phyloP scores from a whole-genome alignment of 441 rosid species.

The Arabidopsis lyrata region DNA sequence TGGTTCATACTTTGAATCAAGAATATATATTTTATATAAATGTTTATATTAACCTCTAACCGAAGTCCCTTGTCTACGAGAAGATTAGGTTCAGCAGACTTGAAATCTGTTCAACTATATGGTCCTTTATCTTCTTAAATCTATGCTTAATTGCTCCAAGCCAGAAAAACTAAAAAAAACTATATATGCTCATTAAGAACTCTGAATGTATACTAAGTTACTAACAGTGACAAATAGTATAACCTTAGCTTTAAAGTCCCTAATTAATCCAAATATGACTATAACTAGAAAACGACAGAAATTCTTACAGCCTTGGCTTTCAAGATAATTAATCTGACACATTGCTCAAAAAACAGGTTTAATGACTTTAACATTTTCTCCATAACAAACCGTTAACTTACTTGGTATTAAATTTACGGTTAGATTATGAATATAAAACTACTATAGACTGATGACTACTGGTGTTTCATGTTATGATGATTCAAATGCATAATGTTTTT shows the following conservation, averaged over 20 bases:
- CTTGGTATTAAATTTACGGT: constrained; percentile 1
- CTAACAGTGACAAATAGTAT: not conserved
- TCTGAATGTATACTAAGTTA: not conserved
- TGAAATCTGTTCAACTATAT: constrained; percentile 6
- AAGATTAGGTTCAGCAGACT: constrained; percentile 25
- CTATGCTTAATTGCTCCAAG: not conserved
- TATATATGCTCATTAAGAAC: not conserved
- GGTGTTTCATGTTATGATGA: not conserved
- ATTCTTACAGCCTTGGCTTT: constrained; percentile 31
- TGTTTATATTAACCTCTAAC: not conserved
- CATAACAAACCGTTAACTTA: not conserved
- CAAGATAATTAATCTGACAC: constrained; percentile 31
- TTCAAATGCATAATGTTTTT: constrained; percentile 14
- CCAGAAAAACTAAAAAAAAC: not conserved
- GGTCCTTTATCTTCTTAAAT: not conserved
- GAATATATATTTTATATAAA: no score
- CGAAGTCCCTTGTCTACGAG: not conserved
- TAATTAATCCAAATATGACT: constrained; percentile 14
- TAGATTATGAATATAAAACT: not conserved
- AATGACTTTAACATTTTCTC: constrained; percentile 15
- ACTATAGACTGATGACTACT: not conserved
- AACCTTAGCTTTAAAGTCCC: not conserved
- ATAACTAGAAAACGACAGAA: constrained; percentile 32
- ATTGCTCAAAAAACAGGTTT: constrained; percentile 23
- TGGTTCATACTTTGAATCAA: not conserved